A percentile compares a stretch with the other conserved stretches of the same genome.
Conservation (phyloP, 1,139 yeast genomes). For the Sugiyamaella japonica region DNA sequence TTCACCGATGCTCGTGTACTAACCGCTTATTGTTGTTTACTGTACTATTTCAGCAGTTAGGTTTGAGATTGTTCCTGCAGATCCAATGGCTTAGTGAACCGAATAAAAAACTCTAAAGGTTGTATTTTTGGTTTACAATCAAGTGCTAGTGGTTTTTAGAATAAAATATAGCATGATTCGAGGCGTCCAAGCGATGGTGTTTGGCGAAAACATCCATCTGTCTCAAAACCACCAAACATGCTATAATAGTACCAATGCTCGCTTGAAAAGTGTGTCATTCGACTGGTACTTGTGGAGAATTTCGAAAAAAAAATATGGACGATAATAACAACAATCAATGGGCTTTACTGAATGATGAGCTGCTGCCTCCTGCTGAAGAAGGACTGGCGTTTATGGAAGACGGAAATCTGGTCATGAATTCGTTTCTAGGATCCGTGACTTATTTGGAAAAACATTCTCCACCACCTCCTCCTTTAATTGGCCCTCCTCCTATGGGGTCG, state of each 20-base stretch:
- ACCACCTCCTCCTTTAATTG: constrained; percentile 14
- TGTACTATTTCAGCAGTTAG: not conserved
- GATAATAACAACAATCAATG: constrained; percentile 3
- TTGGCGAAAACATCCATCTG: not conserved
- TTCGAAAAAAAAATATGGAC: not conserved
- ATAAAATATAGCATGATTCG: constrained; percentile 1
- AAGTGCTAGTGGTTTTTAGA: not conserved
- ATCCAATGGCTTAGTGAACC: not conserved
- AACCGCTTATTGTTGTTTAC: no score
- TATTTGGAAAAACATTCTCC: constrained; percentile 15
- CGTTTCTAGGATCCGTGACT: constrained; percentile 12
- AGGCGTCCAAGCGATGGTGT: constrained; percentile 8
- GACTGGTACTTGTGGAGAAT: not conserved
- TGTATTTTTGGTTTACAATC: no score
- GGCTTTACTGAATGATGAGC: constrained; percentile 7
- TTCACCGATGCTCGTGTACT: no score
- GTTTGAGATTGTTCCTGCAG: constrained; percentile 13
- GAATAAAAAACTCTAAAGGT: constrained; percentile 6
- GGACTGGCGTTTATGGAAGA: constrained; percentile 11
- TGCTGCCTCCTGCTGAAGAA: constrained; percentile 6
- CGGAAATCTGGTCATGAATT: not conserved
- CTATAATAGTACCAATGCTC: constrained; percentile 7
- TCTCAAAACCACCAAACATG: not conserved
- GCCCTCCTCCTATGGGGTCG: constrained; percentile 11
- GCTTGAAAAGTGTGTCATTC: constrained; percentile 6